phyloP scores from a whole-genome alignment of 2,329 filamentous ascomycete genomes.

The Aulographum hederae region DNA sequence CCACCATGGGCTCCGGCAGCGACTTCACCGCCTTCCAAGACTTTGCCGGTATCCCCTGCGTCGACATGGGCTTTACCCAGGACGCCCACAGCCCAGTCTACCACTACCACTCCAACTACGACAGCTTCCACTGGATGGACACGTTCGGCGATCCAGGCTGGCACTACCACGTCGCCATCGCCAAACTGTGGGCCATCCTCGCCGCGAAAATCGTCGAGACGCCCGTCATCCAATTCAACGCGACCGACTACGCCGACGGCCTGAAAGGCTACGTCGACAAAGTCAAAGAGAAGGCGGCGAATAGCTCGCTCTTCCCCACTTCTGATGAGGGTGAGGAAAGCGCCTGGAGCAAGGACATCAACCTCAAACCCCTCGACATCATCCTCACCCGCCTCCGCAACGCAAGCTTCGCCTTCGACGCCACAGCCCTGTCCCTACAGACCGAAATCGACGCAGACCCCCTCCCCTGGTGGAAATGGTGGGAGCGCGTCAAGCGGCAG shows the following conservation, averaged over 20 bases:
- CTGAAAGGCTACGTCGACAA: constrained; percentile 23
- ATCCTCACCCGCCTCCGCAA: constrained; percentile 30
- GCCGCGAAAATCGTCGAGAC: constrained; percentile 27
- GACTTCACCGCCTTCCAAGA: constrained; percentile 36
- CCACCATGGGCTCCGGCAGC: constrained; percentile 33
- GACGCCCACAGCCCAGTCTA: constrained; percentile 27
- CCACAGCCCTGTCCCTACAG: constrained; percentile 25
- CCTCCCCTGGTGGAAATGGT: constrained; percentile 65
- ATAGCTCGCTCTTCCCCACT: constrained; percentile 1
- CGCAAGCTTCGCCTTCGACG: constrained; percentile 32
- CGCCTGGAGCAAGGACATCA: constrained; percentile 7
- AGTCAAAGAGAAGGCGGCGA: constrained; percentile 17
- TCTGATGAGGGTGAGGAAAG: too few species aligned
- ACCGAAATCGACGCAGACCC: constrained; percentile 28
- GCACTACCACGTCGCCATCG: constrained; percentile 35
- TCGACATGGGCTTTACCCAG: constrained; percentile 26
- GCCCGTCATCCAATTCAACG: constrained; percentile 27
- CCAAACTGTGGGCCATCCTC: constrained; percentile 26
- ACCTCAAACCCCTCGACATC: constrained; percentile 25
- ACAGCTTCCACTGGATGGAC: constrained; percentile 71
- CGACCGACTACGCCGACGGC: constrained; percentile 25
- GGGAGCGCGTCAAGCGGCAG: constrained; percentile 46
- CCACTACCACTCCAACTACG: constrained; percentile 73
- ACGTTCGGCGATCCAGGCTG: constrained; percentile 50
- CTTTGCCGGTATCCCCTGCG: constrained; percentile 29